A percentile compares a stretch with the other conserved stretches of the same genome.
phyloP scores from a whole-genome alignment of 2,329 filamentous ascomycete genomes.

The Sporothrix pallida region DNA sequence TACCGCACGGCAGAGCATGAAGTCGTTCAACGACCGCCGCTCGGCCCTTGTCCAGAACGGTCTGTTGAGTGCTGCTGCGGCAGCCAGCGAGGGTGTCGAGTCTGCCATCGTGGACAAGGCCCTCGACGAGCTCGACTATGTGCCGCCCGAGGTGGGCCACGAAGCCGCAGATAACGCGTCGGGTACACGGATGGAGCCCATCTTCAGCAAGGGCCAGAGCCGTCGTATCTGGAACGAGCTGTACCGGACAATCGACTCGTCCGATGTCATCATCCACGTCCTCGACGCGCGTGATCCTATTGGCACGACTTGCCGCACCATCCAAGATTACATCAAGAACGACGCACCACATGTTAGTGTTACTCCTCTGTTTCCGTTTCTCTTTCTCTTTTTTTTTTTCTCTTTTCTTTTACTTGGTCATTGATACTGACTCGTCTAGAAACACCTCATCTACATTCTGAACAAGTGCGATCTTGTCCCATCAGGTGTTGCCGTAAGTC shows the following conservation, averaged over 20 bases:
- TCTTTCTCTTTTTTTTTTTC: neutral
- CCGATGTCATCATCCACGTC: conserved; percentile 94
- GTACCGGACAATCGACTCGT: conserved; percentile 79
- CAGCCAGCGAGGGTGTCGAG: conserved; percentile 61
- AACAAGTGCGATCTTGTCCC: conserved; percentile 95
- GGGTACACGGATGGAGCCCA: conserved; percentile 73
- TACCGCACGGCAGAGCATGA: conserved; percentile 79
- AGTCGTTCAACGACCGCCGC: conserved; percentile 77
- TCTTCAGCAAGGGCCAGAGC: conserved; percentile 93
- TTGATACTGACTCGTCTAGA: conserved; percentile 47
- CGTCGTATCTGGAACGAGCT: conserved; percentile 98
- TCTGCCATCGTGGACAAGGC: conserved; percentile 40
- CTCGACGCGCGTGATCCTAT: conserved; percentile 87
- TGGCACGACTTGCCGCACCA: conserved; percentile 85
- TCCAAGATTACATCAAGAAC: conserved; percentile 91
- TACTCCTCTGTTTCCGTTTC: neutral
- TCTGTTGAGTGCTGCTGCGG: conserved; percentile 62
- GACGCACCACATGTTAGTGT: conserved; percentile 76
- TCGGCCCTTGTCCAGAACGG: conserved; percentile 69
- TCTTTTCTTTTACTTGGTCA: neutral
- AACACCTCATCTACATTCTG: conserved; percentile 87
- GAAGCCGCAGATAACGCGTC: conserved; percentile 47
- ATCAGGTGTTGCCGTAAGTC: conserved; percentile 91
- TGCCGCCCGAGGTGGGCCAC: conserved; percentile 34
- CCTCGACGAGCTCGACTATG: conserved; percentile 49